Conservation (phyloP, 768 basidiomycete genomes). For the Calocybe gangraenosa region DNA sequence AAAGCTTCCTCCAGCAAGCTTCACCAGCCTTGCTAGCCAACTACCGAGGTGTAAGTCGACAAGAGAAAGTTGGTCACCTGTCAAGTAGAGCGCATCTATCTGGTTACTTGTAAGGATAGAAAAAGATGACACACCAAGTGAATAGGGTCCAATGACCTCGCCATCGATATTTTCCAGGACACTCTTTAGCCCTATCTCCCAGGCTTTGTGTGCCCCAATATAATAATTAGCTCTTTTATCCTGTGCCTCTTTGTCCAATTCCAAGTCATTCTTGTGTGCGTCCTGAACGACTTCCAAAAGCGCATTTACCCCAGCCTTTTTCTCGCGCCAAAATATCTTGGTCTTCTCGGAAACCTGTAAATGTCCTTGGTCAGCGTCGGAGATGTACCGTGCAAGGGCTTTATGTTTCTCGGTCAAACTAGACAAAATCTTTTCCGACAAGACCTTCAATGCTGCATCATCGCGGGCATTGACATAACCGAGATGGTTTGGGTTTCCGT, state of each 20-base stretch:
- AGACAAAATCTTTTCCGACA: slow-evolving; percentile 40
- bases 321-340: slow-evolving; percentile 56
- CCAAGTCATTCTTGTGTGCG: slow-evolving; percentile 34
- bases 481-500: slow-evolving; percentile 60
- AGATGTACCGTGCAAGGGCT: slow-evolving; percentile 45
- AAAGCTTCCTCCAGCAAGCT: slow-evolving; percentile 49
- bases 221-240: slow-evolving; percentile 47
- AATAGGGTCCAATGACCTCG: slow-evolving; percentile 60
- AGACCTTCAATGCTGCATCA: slow-evolving; percentile 41
- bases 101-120: slow-evolving; percentile 35
- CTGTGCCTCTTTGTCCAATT: slow-evolving; percentile 36
- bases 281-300: slow-evolving; percentile 43
- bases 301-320: slow-evolving; percentile 38
- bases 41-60: slow-evolving; percentile 78
- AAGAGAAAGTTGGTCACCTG: slow-evolving; percentile 80
- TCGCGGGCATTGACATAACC: slow-evolving; percentile 57
- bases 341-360: slow-evolving; percentile 60
- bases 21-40: slow-evolving; percentile 65
- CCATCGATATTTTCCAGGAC: slow-evolving; percentile 45
- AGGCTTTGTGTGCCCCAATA: slow-evolving; percentile 41
- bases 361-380: slow-evolving; percentile 44
- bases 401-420: slow-evolving; percentile 43
- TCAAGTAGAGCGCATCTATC: background rate
- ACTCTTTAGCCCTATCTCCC: slow-evolving; percentile 46
- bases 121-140: slow-evolving; percentile 45